phyloP scores from a whole-genome alignment of 163 green algal genomes.

The Volvox carteri region DNA sequence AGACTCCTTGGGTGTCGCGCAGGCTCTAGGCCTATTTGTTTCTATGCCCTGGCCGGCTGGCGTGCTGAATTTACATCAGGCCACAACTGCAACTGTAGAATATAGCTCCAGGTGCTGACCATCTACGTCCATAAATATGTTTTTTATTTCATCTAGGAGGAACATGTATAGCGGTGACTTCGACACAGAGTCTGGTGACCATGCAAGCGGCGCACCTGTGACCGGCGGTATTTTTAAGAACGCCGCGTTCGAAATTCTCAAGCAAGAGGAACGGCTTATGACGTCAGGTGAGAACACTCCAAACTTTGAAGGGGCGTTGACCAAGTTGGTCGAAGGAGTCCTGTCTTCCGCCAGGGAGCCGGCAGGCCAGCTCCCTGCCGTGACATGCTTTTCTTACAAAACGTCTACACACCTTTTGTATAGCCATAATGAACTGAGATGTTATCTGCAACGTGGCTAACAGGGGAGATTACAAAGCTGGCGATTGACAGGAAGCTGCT shows the following conservation, averaged over 20 bases:
- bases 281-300: slow-evolving; percentile 52
- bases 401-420: too few species aligned
- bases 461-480: slow-evolving; percentile 82
- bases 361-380: too few species aligned
- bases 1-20: background rate
- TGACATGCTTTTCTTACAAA: too few species aligned
- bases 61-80: background rate
- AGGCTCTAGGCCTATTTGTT: too few species aligned
- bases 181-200: background rate
- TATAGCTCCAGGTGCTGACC: background rate
- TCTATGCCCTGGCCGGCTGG: too few species aligned
- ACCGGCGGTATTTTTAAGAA: slow-evolving; percentile 65
- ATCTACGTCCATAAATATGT: background rate
- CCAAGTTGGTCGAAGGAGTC: too few species aligned
- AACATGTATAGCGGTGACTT: slow-evolving; percentile 19
- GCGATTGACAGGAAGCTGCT: slow-evolving; percentile 76
- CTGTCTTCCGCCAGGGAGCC: too few species aligned
- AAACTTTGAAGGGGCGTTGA: too few species aligned
- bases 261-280: slow-evolving; percentile 61
- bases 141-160: background rate
- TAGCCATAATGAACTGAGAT: too few species aligned
- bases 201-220: background rate
- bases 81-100: background rate
- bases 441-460: too few species aligned
- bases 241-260: slow-evolving; percentile 59